These are phyloP conservation scores for Kluyveromyces dobzhanskii DNA, from an alignment of 805 yeast genomes.

Conservation along the genomic window DNA sequence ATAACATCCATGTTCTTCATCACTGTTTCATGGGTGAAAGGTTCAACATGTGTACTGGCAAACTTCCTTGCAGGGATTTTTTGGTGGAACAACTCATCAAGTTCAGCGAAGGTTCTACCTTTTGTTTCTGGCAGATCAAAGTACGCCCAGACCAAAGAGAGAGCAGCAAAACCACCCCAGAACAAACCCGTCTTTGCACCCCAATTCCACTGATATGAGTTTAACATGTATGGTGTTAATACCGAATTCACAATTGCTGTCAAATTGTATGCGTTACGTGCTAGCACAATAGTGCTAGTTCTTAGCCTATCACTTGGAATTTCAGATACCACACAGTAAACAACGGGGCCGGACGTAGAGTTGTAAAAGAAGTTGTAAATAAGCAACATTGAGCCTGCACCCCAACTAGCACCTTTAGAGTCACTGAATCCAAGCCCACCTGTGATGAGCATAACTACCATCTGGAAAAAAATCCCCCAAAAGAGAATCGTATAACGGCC, in stretches of 20 bases:
- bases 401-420: slow-evolving; percentile 32
- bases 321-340: slow-evolving; percentile 35
- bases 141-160: slow-evolving; percentile 35
- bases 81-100: slow-evolving; percentile 44
- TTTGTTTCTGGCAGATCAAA: slow-evolving; percentile 53
- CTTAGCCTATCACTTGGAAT: slow-evolving; percentile 36
- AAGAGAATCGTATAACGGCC: slow-evolving; percentile 13
- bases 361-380: slow-evolving; percentile 40
- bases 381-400: slow-evolving; percentile 39
- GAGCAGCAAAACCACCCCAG: slow-evolving; percentile 31
- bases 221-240: slow-evolving; percentile 44
- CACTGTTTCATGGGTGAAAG: slow-evolving; percentile 11
- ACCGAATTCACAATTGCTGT: slow-evolving; percentile 29
- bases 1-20: too few relatives aligned
- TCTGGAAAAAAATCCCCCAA: slow-evolving; percentile 18
- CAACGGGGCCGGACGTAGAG: slow-evolving; percentile 36
- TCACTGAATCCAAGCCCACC: slow-evolving; percentile 35
- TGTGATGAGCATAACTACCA: slow-evolving; percentile 32
- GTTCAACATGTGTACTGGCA: slow-evolving; percentile 32
- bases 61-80: slow-evolving; percentile 40
- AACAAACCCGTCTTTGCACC: slow-evolving; percentile 44
- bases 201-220: slow-evolving; percentile 38
- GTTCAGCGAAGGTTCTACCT: slow-evolving; percentile 50
- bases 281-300: slow-evolving; percentile 35
- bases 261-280: slow-evolving; percentile 31